Evolutionary conservation across 2,329 filamentous ascomycete species (phyloP).

Genomic region (Tolypocladium paradoxum): DNA sequence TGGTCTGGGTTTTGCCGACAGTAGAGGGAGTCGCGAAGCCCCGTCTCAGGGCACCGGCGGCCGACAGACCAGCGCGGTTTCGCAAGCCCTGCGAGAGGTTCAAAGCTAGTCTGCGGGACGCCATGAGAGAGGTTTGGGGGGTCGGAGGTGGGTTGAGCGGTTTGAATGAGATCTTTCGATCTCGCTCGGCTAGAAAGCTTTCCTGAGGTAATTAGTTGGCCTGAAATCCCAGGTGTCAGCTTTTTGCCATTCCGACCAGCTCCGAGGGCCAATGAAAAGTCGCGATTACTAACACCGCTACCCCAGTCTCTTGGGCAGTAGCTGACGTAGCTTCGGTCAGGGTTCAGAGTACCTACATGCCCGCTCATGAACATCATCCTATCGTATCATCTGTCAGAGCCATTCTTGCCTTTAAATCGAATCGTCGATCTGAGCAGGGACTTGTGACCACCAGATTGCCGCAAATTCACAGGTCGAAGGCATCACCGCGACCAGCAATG

Average conservation of each 20-base stretch:
- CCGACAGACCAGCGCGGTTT: constrained; percentile 73
- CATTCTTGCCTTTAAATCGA: neutral
- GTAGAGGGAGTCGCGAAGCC: constrained; percentile 80
- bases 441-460: neutral
- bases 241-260: constrained; percentile 29
- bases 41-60: constrained; percentile 67
- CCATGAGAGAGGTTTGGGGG: constrained; percentile 58
- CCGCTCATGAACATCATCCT: neutral
- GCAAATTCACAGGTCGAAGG: neutral
- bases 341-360: neutral
- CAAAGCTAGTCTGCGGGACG: constrained; percentile 92
- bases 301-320: neutral
- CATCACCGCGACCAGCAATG: constrained; percentile 9
- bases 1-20: constrained; percentile 83
- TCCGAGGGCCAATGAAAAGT: constrained; percentile 30
- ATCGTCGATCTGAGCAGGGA: neutral
- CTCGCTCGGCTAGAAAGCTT: constrained; percentile 35
- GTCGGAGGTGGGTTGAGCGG: constrained; percentile 41
- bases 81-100: constrained; percentile 86
- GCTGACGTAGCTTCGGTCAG: neutral
- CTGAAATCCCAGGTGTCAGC: constrained; percentile 25
- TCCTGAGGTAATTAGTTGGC: constrained; percentile 31
- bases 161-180: constrained; percentile 42
- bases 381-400: neutral
- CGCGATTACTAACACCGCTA: constrained; percentile 19